phyloP scores from a whole-genome alignment of 768 basidiomycete genomes.

The Tricholoma bakamatsutake region DNA sequence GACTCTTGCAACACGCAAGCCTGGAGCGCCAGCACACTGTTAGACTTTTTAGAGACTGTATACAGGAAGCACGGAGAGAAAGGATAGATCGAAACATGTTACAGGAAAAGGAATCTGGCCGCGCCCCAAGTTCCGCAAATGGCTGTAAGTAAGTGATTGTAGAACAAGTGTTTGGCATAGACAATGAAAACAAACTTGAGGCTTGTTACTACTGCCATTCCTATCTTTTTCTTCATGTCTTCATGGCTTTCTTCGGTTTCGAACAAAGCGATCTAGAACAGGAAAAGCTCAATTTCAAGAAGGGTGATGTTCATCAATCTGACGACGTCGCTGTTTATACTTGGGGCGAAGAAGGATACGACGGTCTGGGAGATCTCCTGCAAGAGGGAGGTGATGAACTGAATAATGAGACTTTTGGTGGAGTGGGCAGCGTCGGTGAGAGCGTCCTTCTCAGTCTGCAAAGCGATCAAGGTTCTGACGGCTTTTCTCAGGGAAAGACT shows the following conservation, averaged over 20 bases:
- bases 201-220: neutral
- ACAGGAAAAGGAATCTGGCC: too few relatives aligned
- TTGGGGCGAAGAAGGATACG: slow-evolving; percentile 88
- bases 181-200: neutral
- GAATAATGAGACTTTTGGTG: slow-evolving; percentile 97
- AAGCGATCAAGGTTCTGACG: slow-evolving; percentile 2
- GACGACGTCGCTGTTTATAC: slow-evolving; percentile 89
- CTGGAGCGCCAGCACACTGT: slow-evolving; percentile 89
- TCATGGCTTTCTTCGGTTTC: slow-evolving; percentile 85
- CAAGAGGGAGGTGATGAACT: slow-evolving; percentile 89
- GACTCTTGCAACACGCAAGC: slow-evolving; percentile 95
- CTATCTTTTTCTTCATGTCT: slow-evolving; percentile 25
- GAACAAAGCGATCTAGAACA: slow-evolving; percentile 57
- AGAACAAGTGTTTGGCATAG: neutral
- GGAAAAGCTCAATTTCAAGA: slow-evolving; percentile 52
- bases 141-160: too few relatives aligned
- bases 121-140: too few relatives aligned
- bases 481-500: slow-evolving; percentile 69
- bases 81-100: neutral
- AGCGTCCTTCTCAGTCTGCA: slow-evolving; percentile 12
- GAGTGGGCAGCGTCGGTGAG: slow-evolving; percentile 65
- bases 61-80: slow-evolving; percentile 29
- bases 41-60: slow-evolving; percentile 83
- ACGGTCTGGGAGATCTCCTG: slow-evolving; percentile 82
- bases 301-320: slow-evolving; percentile 43